Conservation (phyloP, 305 asterid species). For the Solanum hybrid region DNA sequence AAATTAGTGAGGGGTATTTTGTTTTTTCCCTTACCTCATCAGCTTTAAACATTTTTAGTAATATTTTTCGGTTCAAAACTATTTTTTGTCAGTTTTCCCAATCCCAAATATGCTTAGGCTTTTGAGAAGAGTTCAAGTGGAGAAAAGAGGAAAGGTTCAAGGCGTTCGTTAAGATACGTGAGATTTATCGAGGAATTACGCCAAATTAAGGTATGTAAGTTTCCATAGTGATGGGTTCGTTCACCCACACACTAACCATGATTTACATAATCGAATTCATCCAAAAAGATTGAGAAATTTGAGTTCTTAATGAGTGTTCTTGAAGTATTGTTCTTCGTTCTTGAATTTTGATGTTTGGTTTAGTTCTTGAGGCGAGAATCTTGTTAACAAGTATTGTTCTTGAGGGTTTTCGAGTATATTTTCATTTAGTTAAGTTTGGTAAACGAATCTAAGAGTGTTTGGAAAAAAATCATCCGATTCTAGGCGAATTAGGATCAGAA, state of each 20-base stretch:
- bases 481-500: background rate
- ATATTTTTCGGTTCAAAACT: background rate
- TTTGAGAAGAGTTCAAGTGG: background rate
- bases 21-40: too few species aligned
- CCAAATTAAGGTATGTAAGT: background rate
- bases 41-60: background rate
- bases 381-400: background rate
- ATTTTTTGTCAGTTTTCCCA: background rate
- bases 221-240: background rate
- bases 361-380: background rate
- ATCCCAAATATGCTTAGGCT: background rate
- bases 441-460: background rate
- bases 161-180: background rate
- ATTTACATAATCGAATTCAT: background rate
- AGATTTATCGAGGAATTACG: background rate
- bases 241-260: background rate
- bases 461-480: background rate
- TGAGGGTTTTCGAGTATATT: background rate
- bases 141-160: background rate
- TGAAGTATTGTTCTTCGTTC: background rate
- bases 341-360: background rate
- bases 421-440: background rate
- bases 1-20: too few species aligned
- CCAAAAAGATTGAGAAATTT: background rate
- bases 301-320: background rate